These are phyloP conservation scores for Plasmodium inui DNA, from an alignment of 169 alveolate genomes.

Conservation along the genomic window DNA sequence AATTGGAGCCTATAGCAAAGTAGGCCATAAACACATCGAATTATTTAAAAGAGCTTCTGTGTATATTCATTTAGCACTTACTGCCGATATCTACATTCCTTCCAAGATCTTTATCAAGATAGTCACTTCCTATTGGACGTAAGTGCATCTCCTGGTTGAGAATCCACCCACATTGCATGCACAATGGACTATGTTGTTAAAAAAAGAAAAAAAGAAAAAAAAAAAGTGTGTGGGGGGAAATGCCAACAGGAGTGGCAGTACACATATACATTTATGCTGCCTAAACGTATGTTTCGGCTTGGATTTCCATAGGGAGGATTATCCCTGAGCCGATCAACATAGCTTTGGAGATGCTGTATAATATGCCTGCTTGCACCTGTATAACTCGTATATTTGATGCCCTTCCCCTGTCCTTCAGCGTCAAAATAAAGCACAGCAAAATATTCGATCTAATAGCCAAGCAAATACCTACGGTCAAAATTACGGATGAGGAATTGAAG, in stretches of 20 bases:
- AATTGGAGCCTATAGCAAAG: conserved; percentile 81
- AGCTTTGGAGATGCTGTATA: background rate
- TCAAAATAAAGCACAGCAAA: conserved; percentile 67
- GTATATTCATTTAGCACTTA: conserved; percentile 66
- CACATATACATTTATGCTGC: background rate
- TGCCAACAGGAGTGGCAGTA: background rate
- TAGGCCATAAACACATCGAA: conserved; percentile 77
- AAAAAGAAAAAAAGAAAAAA: conserved; percentile 10
- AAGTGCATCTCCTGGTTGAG: background rate
- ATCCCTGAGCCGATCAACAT: background rate
- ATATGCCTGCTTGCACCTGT: background rate
- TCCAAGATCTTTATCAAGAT: conserved; percentile 77
- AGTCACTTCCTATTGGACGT: conserved; percentile 79
- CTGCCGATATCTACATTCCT: conserved; percentile 73
- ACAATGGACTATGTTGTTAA: conserved; percentile 65
- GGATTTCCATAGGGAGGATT: background rate
- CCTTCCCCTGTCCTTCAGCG: conserved; percentile 13
- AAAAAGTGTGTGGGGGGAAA: background rate
- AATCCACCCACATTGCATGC: conserved; percentile 53
- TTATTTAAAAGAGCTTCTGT: conserved; percentile 83
- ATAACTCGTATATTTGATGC: background rate
- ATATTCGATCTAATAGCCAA: conserved; percentile 63
- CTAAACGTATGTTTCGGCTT: background rate
- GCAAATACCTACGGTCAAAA: conserved; percentile 66
- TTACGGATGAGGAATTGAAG: conserved; percentile 69